Base-by-base conservation (phyloP, 768 basidiomycete genomes). In the Suillus brevipes region DNA sequence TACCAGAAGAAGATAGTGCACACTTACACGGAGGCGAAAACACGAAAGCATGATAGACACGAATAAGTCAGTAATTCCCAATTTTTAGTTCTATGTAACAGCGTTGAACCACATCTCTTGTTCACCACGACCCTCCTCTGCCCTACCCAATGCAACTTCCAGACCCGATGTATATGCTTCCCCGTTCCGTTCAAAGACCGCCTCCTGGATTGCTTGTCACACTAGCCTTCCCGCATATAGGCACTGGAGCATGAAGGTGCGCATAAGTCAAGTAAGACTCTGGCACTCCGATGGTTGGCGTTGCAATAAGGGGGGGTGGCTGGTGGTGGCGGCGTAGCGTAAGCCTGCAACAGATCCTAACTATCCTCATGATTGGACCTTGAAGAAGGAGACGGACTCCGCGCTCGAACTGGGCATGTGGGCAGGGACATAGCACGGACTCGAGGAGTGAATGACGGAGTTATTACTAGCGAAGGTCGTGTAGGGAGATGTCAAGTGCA, bases 51-150 rank as follows among this genome's bases (percentile, higher is more conserved):
- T 28, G 58, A 40, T 59, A 42, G 25, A 42, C 58, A 59, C 6
- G 18, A 59, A 59, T 40, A 59, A 55, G 25, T 42, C 4, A 42
- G 58, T 59, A 59, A 18, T 59, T 28, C 58, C n/a, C 18, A 10
- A 20, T 38, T 40, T 23, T 40, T 28, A 23, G 56, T n/a, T 53
- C 31, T 58, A 23, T 36, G n/a, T n/a, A 37, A 23, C 36, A 6
- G 55, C 36, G 3, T 58, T 58, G 1, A 18, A 58, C 23, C 37
- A 6, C 56, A 18, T 42, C 18, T 28, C 25, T 9, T 38, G 2
- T 20, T 74, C 62, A 75, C 74, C 76, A 75, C 23, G 68, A 5
- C 76, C 75, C 52, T 78, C 76, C 43, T 76, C 75, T 31, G 75
- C 77, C 56, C 73, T 68, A 64, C 75, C 66, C 23, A 76, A 66